Conservation (phyloP, 176 grass and related monocot genomes). For the Guadua angustifolia region DNA sequence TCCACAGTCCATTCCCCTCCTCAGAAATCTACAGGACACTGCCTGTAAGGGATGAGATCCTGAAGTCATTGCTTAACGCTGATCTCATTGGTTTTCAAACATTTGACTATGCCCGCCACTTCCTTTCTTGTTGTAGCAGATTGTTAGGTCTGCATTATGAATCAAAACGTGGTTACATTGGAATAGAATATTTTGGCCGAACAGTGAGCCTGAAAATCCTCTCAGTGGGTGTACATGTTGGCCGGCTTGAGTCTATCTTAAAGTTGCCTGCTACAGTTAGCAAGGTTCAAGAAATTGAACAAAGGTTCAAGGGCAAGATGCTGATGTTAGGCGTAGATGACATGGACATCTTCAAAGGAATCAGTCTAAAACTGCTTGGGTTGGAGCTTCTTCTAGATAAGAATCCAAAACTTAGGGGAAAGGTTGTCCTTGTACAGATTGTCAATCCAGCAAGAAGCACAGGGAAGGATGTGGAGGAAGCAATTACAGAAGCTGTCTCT, state of each 20-base stretch:
- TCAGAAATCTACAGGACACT: slow-evolving; percentile 91
- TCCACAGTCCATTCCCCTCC: slow-evolving; percentile 85
- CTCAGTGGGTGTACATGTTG: slow-evolving; percentile 81
- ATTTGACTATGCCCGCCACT: slow-evolving; percentile 93
- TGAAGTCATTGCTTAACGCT: slow-evolving; percentile 84
- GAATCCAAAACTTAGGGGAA: slow-evolving; percentile 65
- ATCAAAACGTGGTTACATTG: slow-evolving; percentile 92
- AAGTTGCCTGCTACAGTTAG: slow-evolving; percentile 61
- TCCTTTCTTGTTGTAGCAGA: slow-evolving; percentile 91
- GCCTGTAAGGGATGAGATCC: slow-evolving; percentile 91
- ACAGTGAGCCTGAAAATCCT: slow-evolving; percentile 88
- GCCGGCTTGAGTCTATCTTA: slow-evolving; percentile 68
- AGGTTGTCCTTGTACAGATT: slow-evolving; percentile 80
- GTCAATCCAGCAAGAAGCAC: slow-evolving; percentile 80
- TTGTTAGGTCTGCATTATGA: slow-evolving; percentile 82
- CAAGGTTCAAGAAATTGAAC: slow-evolving; percentile 79
- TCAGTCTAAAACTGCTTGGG: slow-evolving; percentile 80
- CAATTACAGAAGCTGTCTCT: slow-evolving; percentile 66
- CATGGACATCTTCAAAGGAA: slow-evolving; percentile 93
- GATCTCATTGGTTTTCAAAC: slow-evolving; percentile 99
- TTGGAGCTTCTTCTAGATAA: slow-evolving; percentile 78
- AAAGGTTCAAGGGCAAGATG: slow-evolving; percentile 68
- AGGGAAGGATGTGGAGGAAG: slow-evolving; percentile 77
- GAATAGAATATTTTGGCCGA: slow-evolving; percentile 85
- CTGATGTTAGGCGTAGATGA: slow-evolving; percentile 85